Conservation (phyloP, 176 grass and related monocot genomes). For the Carex littledalei region DNA sequence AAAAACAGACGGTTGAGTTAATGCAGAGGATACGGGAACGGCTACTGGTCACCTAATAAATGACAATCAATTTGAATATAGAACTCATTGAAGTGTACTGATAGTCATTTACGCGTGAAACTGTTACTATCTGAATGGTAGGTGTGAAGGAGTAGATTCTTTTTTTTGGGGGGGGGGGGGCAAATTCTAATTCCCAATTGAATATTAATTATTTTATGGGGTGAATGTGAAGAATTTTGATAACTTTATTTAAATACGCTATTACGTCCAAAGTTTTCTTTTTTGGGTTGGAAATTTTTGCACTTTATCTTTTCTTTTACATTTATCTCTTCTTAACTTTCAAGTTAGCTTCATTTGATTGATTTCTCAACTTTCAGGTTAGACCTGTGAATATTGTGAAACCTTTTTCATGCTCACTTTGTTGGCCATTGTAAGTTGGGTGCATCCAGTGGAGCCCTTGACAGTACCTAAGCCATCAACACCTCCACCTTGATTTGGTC, state of each 20-base stretch:
- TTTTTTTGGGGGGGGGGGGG: not conserved
- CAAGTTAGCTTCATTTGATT: not conserved
- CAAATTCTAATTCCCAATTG: not conserved
- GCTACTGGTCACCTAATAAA: not conserved
- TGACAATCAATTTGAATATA: not conserved
- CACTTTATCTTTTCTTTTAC: not conserved
- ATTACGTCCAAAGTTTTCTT: not conserved
- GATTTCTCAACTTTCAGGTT: not conserved
- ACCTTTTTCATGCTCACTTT: not conserved
- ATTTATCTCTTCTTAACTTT: not conserved
- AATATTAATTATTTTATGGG: not conserved
- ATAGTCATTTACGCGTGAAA: not conserved
- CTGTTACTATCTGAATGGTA: not conserved
- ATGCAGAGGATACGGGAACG: too few relatives aligned
- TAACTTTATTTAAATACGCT: not conserved
- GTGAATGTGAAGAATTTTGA: not conserved
- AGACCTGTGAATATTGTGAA: not conserved
- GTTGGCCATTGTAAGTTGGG: not conserved
- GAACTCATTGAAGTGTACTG: not conserved
- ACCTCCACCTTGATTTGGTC: not conserved
- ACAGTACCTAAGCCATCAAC: not conserved
- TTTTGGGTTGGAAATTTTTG: not conserved
- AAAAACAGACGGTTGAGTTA: too few relatives aligned
- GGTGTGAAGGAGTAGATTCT: not conserved
- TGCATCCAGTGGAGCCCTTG: not conserved